phyloP scores from a whole-genome alignment of 192 early-diverging fungal genomes.

The Borealophlyctis nickersoniae region DNA sequence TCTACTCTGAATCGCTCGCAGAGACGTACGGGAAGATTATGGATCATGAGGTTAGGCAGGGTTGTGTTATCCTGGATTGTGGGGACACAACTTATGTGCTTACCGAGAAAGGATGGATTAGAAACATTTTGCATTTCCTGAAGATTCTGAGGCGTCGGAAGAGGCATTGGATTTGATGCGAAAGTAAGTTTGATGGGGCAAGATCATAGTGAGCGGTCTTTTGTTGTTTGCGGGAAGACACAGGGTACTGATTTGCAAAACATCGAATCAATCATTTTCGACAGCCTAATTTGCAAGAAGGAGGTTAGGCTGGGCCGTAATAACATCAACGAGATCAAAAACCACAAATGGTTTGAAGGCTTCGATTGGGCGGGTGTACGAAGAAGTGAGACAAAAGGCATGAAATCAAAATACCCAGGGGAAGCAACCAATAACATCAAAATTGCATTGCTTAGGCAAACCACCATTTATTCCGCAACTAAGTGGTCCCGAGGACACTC shows the following conservation, averaged over 20 bases:
- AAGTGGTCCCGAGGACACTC: slow-evolving; percentile 81
- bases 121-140: slow-evolving; percentile 70
- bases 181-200: slow-evolving; percentile 22
- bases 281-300: slow-evolving; percentile 67
- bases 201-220: no score
- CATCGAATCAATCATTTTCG: background rate
- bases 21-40: slow-evolving; percentile 86
- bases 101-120: slow-evolving; percentile 14
- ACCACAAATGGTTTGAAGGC: slow-evolving; percentile 48
- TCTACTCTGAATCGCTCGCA: slow-evolving; percentile 79
- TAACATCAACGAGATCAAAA: slow-evolving; percentile 34
- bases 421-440: background rate
- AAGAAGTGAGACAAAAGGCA: slow-evolving; percentile 19
- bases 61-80: background rate
- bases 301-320: slow-evolving; percentile 67
- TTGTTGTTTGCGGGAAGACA: slow-evolving; percentile 12
- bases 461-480: slow-evolving; percentile 88
- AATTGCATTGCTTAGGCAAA: slow-evolving; percentile 23
- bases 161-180: slow-evolving; percentile 70
- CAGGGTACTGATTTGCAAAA: background rate
- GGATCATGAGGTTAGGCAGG: slow-evolving; percentile 64
- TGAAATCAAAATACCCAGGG: background rate
- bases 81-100: no score
- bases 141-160: slow-evolving; percentile 53
- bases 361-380: slow-evolving; percentile 44